Conservation (phyloP, 768 basidiomycete species). For the Tulasnella calospora region DNA sequence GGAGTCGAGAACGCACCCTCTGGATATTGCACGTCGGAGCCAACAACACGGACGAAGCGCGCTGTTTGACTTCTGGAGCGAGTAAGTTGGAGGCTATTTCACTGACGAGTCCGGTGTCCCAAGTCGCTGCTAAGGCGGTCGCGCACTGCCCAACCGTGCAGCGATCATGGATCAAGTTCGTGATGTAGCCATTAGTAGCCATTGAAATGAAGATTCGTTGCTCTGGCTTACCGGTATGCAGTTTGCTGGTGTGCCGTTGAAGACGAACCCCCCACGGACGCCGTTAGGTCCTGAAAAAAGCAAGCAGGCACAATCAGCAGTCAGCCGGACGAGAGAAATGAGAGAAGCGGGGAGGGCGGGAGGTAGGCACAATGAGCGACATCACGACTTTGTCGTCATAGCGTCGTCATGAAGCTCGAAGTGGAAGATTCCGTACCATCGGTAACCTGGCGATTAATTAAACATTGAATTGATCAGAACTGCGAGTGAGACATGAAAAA, state of each 20-base stretch:
- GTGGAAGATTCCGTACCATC: neutral
- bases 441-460: neutral
- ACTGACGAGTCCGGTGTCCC: constrained; percentile 54
- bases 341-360: too few species aligned
- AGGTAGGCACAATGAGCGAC: neutral
- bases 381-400: neutral
- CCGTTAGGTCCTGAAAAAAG: constrained; percentile 62
- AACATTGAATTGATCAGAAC: neutral
- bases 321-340: neutral
- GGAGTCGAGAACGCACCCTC: constrained; percentile 36
- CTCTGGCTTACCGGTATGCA: constrained; percentile 61
- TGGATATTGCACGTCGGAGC: constrained; percentile 76
- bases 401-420: neutral
- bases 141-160: constrained; percentile 43
- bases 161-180: neutral
- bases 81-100: constrained; percentile 52
- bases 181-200: neutral
- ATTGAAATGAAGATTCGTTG: neutral
- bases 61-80: constrained; percentile 57
- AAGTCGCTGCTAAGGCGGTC: constrained; percentile 48
- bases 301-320: neutral
- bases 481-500: constrained; percentile 34
- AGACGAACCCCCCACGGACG: constrained; percentile 32
- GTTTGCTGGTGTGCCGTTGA: constrained; percentile 54
- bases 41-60: constrained; percentile 58